Base-by-base conservation (phyloP, 805 yeast genomes). In the Candida endomychidarum region DNA sequence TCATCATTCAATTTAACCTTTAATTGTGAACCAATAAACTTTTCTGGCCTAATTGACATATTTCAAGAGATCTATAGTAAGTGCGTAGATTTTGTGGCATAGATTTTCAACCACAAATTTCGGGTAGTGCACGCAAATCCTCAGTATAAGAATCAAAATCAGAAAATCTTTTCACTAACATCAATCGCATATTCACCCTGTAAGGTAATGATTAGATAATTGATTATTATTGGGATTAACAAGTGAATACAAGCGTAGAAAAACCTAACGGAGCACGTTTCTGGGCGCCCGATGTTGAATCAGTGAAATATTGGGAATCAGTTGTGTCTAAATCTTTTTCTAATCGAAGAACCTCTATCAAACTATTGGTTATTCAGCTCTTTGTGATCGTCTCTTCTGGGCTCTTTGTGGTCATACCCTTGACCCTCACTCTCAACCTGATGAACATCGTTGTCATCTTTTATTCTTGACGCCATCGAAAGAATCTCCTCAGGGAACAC, bases 251-350 rank as follows among this genome's bases (percentile, higher is more conserved):
- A 60, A 51, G 70, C 70, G 70, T 63, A 65, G 57, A 65, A 27
- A 25, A 54, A 64, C 67, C 69, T 40, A 49, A 11, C 40, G 68
- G 68, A 60, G 71, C 65, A 63, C 70, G 71, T 65, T 65, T 51
- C 71, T 65, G 71, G 71, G 71, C 71, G 69, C 71, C 71, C 54
- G 71, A 51, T 61, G 58, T 63, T 65, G 71, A 65, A 65, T 53
- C 36, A 17, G 51, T 65, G 71, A 65, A 57, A 63, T 56, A 58
- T 54, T 65, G 71, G 71, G 71, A 65, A 65, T 65, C 71, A 65
- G 71, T 65, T 64, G 70, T 63, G 68, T 51, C 70, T 64, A 65
- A 54, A 65, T 61, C 5, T 27, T 21, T 26, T 20, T 19, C 15
- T 27, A 7, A n/a, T n/a, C n/a, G n/a, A n/a, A n/a, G n/a, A n/a